These are phyloP conservation scores for Manihot esculenta DNA, from an alignment of 441 rosid genomes.

Conservation along the genomic window DNA sequence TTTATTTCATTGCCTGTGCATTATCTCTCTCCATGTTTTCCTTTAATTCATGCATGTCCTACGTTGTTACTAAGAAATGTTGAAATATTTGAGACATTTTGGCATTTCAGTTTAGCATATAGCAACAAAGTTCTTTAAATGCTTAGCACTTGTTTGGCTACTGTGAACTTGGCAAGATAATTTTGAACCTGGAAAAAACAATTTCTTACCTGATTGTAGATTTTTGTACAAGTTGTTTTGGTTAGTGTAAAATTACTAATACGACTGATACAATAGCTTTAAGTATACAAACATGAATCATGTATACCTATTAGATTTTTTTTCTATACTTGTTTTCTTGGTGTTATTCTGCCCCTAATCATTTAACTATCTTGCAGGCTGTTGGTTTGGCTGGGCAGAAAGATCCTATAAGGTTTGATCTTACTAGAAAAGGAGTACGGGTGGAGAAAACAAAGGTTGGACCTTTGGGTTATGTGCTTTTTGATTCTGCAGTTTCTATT, in stretches of 20 bases:
- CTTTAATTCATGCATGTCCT: background rate
- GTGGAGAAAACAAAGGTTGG: constrained; percentile 92
- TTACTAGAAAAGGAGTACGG: constrained; percentile 47
- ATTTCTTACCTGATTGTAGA: background rate
- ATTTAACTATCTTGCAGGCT: constrained; percentile 45
- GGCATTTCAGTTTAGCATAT: background rate
- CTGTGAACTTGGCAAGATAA: background rate
- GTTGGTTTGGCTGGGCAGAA: constrained; percentile 52
- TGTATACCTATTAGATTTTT: background rate
- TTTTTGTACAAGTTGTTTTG: background rate
- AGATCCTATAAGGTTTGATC: constrained; percentile 68
- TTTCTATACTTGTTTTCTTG: background rate
- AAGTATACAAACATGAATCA: background rate
- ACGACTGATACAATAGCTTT: background rate
- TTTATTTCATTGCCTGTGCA: no score
- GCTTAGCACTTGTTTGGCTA: constrained; percentile 3
- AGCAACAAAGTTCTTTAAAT: constrained; percentile 6
- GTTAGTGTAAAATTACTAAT: background rate
- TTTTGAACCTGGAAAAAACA: constrained; percentile 2
- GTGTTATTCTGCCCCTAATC: constrained; percentile 16
- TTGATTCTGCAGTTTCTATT: constrained; percentile 87
- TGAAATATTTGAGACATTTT: background rate
- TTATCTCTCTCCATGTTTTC: background rate
- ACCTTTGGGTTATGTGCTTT: constrained; percentile 74
- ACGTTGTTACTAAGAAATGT: background rate